Conservation (phyloP, 2,329 filamentous ascomycete species). For the Knoxdaviesia capensis region DNA sequence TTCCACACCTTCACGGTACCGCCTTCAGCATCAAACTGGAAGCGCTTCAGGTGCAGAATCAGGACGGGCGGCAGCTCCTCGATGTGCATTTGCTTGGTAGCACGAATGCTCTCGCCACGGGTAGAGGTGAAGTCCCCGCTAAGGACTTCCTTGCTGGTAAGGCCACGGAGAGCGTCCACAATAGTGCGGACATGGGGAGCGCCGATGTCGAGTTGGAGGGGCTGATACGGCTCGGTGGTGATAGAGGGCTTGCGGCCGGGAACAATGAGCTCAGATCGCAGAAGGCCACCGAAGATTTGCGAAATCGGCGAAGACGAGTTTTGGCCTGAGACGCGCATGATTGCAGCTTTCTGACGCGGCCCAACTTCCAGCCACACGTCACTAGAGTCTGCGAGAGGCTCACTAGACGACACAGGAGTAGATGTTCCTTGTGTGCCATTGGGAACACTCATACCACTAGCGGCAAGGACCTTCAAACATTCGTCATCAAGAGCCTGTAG, state of each 20-base stretch:
- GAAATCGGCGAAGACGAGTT: slow-evolving; percentile 64
- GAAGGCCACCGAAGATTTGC: slow-evolving; percentile 82
- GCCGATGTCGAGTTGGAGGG: slow-evolving; percentile 85
- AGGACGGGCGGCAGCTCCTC: slow-evolving; percentile 79
- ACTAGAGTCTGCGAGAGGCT: slow-evolving; percentile 14
- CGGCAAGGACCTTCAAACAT: slow-evolving; percentile 57
- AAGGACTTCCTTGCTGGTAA: slow-evolving; percentile 69
- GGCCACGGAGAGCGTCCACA: slow-evolving; percentile 66
- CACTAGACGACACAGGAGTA: slow-evolving; percentile 9
- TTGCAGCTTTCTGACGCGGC: slow-evolving; percentile 67
- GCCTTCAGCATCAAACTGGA: slow-evolving; percentile 77
- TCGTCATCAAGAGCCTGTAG: slow-evolving; percentile 88
- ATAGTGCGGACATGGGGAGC: slow-evolving; percentile 76
- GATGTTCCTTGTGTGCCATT: slow-evolving; percentile 14
- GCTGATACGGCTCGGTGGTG: slow-evolving; percentile 83
- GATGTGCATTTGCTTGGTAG: slow-evolving; percentile 89
- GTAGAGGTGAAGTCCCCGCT: slow-evolving; percentile 69
- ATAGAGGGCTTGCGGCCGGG: slow-evolving; percentile 79
- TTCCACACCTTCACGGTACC: slow-evolving; percentile 98
- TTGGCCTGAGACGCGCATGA: slow-evolving; percentile 71
- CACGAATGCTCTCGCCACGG: slow-evolving; percentile 54
- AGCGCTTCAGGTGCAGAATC: slow-evolving; percentile 89
- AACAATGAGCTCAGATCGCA: slow-evolving; percentile 75
- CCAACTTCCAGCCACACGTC: slow-evolving; percentile 91
- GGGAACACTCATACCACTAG: slow-evolving; percentile 9